phyloP scores from a whole-genome alignment of 306 rosid genomes.

The Pyrus bretschneideri region DNA sequence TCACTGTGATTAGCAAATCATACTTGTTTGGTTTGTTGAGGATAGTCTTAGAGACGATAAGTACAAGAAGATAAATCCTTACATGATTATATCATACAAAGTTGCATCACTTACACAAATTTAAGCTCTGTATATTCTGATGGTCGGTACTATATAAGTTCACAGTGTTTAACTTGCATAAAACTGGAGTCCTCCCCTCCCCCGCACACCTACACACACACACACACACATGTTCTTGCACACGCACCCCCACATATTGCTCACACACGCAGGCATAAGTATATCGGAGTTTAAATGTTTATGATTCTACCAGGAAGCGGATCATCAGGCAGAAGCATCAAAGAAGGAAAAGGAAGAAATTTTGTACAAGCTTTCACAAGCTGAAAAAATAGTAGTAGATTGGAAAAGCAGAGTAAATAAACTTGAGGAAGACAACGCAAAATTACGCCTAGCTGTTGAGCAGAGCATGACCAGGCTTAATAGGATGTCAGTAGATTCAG shows the following conservation, averaged over 20 bases:
- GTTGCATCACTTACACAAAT: neutral
- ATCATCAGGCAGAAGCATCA: constrained; percentile 44
- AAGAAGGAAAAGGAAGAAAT: constrained; percentile 66
- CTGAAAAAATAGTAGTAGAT: constrained; percentile 64
- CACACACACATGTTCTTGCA: too few species aligned
- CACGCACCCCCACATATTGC: neutral
- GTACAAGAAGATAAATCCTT: neutral
- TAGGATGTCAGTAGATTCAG: constrained; percentile 98
- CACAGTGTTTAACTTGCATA: neutral
- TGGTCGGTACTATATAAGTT: neutral
- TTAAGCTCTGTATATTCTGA: neutral
- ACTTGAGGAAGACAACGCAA: constrained; percentile 93
- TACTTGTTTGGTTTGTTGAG: neutral
- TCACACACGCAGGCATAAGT: neutral
- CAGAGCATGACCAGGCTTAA: constrained; percentile 91
- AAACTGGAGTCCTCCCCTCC: neutral
- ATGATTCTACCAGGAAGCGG: constrained; percentile 52
- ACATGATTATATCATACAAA: neutral
- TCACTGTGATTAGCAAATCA: neutral
- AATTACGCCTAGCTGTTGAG: constrained; percentile 80
- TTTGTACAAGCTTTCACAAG: constrained; percentile 57
- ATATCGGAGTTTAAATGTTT: neutral
- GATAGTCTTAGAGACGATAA: neutral
- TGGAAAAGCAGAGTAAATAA: constrained; percentile 83
- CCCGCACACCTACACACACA: too few species aligned